Base-by-base conservation (phyloP, 179 eudicot genomes). In the Monotropa hypopitys region DNA sequence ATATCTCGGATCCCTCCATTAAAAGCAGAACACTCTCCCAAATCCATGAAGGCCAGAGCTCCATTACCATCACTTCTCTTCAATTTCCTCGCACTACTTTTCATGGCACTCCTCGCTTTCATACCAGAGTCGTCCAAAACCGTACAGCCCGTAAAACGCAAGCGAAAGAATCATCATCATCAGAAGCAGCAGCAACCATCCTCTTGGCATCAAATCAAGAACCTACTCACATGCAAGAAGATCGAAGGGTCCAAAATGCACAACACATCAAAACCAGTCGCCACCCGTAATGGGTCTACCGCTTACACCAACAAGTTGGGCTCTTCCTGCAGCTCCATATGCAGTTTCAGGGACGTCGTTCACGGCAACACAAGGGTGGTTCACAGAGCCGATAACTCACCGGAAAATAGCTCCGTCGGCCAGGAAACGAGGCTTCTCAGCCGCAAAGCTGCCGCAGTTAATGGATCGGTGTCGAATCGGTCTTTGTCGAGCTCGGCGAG, bases 141-240 rank as follows among this genome's bases (percentile, higher is more conserved):
- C 79, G n/a, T n/a, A 42, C 51, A 77, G 42, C 61, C 63, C 23
- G 40, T 82, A 0, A 38, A 56, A 0, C 49, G 66, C 59, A 77
- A 78, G 46, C 73, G 72, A 9, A 77, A 62, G 57, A 15, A 76
- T 51, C 73, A 79, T 13, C 83, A n/a, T n/a, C n/a, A n/a, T n/a
- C n/a, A n/a, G n/a, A n/a, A n/a, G n/a, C n/a, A 80, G 18, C 81
- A 85, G 76, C 86, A 80, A 40, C 78, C 88, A 0, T 88, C 97
- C 3, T 92, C 98, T 74, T 94, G 98, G 98, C 87, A 90, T 73
- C 97, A 94, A 35, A 77, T 94, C 88, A 94, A 94, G 88, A 94
- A 84, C 89, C 82, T 94, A 0, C 80, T 94, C 0, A 90, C 93
- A 15, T 94, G 98, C 84, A 94, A 94, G 54, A 92, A 89, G 63